Base-by-base conservation (phyloP, 768 basidiomycete genomes). In the Podaxis sp. region DNA sequence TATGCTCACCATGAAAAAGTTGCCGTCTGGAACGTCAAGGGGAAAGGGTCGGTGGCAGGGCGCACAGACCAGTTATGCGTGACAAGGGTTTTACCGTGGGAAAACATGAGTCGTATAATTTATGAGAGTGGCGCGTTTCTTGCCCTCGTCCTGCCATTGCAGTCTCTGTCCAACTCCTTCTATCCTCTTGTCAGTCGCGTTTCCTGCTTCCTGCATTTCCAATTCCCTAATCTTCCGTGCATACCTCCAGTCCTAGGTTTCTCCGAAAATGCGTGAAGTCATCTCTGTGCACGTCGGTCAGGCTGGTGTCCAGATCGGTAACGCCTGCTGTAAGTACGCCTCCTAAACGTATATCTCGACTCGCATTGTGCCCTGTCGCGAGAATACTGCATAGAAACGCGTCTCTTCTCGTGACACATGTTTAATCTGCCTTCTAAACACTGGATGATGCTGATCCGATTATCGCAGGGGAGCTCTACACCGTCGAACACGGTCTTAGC, bases 281-380 rank as follows among this genome's bases (percentile, higher is more conserved):
- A 96, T 97, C 82, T 96, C 94, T 69, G 84, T 98, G 74, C 94
- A 98, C 80, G 96, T 98, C 75, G 96, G 96, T 73, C 97, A 99
- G 82, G 97, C 96, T 73, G 95, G 94, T 88, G 90, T 93, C 70
- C 93, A 94, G 82, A 92, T 94, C 71, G 96, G 96, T 73, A 98
- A 98, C 77, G 96, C 97, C 73, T 99, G 95, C 80, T 97, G 96
- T 94, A 80, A 83, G 93, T 90, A 61, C 67, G 65, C 67, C 61
- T 67, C 64, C 60, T 29, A 61, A 63, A 33, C 52, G 40, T 53
- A 50, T 37, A 52, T 61, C 33, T 51, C 22, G 56, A 36, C 41
- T 43, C 57, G 29, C 63, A 40, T 57, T 60, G 65, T 66, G 68
- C 64, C 66, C 68, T 68, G 65, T 62, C 55, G 61, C 57, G 61